Base-by-base conservation (phyloP, 352 stramenopile species). In the Globisporangium barbulae region DNA sequence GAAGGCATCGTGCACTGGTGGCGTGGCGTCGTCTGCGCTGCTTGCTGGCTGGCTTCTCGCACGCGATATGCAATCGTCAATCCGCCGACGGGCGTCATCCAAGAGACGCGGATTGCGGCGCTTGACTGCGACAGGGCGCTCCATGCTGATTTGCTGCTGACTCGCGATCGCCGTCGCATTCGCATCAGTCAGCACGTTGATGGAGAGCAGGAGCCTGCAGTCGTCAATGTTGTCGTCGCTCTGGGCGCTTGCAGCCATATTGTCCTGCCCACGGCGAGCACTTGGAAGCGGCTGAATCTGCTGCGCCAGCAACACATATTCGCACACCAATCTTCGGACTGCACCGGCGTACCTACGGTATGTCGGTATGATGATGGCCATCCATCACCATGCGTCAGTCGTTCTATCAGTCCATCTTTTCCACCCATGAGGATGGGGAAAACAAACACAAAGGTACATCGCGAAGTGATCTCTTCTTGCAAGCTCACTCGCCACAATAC, bases 221-320 rank as follows among this genome's bases (percentile, higher is more conserved):
- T 5, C 22, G 28, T 44, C 30, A 45, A 58, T 10, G 33, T 25
- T 37, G 22, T 48, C n/a, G n/a, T 65, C 25, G 21, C 47, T 41
- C 12, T 13, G 4, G 22, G 13, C 28, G 22, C n/a, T 21, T 42
- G n/a, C 33, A 25, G 13, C 7, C 17, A 10, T 22, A 8, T 19
- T 5, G 35, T 12, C 13, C 33, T 37, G 55, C 9, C 9, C 35
- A 15, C 15, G 35, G 10, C 10, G 10, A 41, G 28, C 15, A 33
- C 31, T 5, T 53, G 53, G 9, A 47, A 49, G 42, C 39, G 37
- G 22, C 33, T 65, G 63, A 39, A 69, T 59, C n/a, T 64, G 33
- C 58, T 70, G 58, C 37, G 58, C 64, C 21, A 67, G 35, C 17
- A 66, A 13, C 49, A 67, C 64, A 66, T 67, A 70, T 31, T 70